These are phyloP conservation scores for Entomortierella parvispora DNA, from an alignment of 192 early-diverging fungal species.

Conservation along the genomic window DNA sequence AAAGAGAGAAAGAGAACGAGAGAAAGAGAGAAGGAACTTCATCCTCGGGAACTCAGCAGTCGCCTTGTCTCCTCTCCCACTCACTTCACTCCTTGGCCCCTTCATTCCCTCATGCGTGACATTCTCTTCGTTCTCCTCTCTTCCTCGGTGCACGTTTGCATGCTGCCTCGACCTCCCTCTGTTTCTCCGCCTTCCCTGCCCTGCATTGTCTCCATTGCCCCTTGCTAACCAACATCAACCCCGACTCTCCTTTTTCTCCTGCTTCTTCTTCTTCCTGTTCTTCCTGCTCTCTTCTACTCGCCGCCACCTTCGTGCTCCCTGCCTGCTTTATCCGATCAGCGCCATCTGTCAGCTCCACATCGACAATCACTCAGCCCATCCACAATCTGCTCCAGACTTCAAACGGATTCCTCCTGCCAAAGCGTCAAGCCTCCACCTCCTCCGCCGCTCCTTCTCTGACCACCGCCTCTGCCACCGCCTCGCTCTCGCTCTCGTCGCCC, in stretches of 20 bases:
- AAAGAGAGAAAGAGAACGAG: no score
- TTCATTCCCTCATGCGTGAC: no score
- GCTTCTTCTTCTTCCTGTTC: not conserved
- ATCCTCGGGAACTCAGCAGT: no score
- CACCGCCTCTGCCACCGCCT: slow-evolving; percentile 12
- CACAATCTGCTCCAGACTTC: slow-evolving; percentile 35
- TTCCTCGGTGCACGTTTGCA: no score
- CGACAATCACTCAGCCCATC: slow-evolving; percentile 39
- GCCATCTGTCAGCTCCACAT: slow-evolving; percentile 41
- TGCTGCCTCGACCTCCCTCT: not conserved
- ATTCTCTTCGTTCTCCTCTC: not conserved
- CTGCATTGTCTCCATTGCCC: not conserved
- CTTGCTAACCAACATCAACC: not conserved
- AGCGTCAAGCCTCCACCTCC: slow-evolving; percentile 17
- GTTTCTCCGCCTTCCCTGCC: not conserved
- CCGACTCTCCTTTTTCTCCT: not conserved
- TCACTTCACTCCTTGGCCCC: not conserved
- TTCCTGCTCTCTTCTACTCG: not conserved
- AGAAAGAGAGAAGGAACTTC: no score
- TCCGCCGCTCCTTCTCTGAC: slow-evolving; percentile 21
- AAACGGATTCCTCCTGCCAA: slow-evolving; percentile 22
- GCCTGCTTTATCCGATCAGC: slow-evolving; percentile 5
- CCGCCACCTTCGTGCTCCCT: not conserved
- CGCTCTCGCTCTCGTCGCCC: not conserved
- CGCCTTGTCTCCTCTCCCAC: not conserved